Base-by-base conservation (phyloP, 2,329 filamentous ascomycete genomes). In the Colletotrichum gloeosporioides region DNA sequence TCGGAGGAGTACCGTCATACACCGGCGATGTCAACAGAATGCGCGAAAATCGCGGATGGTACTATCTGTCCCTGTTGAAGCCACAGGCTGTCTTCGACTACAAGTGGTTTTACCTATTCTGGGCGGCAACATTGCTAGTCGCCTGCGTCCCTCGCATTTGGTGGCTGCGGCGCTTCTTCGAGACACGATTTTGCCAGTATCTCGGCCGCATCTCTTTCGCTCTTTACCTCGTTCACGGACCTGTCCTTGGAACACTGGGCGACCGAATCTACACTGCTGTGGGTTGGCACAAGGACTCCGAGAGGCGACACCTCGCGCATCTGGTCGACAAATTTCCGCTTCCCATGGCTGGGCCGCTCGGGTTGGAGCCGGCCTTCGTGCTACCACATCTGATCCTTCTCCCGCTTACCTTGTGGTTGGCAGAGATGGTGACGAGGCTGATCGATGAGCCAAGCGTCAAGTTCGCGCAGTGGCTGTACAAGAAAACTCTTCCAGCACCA, bases 241-340 rank as follows among this genome's bases (percentile, higher is more conserved):
- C 89, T 6, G 86, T 88, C 2, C 86, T 89, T 78, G 89, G 90
- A 76, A 87, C 87, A 6, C 71, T 81, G 8, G 81, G 81, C 80
- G 92, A 95, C 80, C 86, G 93, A 53, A 29, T 95, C 2, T 94
- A 94, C 82, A 87, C 89, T 7, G 90, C 91, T 9, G 87, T 88
- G 0, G 93, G 93, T 12, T 92, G 90, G 85, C 80, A 83, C 5
- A 87, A 88, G 62, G 83, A 87, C 2, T 83, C 85, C 16, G 88
- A 92, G 77, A 80, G 86, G 32, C 80, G 87, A n/a, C 84, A 87
- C 44, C 87, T 93, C 34, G 87, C 89, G 0, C 82, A 86, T 6
- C 94, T 92, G 91, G 86, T 90, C 27, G 87, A 93, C 80, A 85
- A 85, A 29, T 85, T 93, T 31, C 88, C 89, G 4, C 78, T 93